phyloP scores from a whole-genome alignment of 345 rosid genomes.

The Diplotaxis tenuifolia region DNA sequence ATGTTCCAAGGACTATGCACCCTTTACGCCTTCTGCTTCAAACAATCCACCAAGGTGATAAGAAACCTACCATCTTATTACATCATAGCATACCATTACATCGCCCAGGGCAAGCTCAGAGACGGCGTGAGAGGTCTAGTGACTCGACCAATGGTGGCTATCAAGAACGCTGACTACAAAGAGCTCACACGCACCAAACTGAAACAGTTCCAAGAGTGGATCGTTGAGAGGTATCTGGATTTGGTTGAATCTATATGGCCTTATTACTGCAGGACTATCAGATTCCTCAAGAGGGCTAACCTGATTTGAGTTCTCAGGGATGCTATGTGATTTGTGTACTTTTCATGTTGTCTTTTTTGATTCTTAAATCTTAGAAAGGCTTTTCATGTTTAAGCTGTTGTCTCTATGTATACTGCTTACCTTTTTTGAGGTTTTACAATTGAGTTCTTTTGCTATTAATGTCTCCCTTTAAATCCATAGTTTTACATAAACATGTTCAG shows the following conservation, averaged over 20 bases:
- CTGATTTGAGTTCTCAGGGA: conserved; percentile 44
- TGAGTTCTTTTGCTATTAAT: conserved; percentile 17
- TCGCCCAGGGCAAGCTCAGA: conserved; percentile 62
- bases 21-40: conserved; percentile 75
- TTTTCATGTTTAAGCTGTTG: conserved; percentile 25
- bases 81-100: conserved; percentile 47
- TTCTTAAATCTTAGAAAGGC: conserved; percentile 37
- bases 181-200: conserved; percentile 51
- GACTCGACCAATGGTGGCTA: conserved; percentile 53
- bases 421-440: conserved; percentile 32
- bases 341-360: conserved; percentile 6
- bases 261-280: conserved; percentile 86
- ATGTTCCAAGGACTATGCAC: conserved; percentile 59
- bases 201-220: conserved; percentile 58
- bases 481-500: not conserved
- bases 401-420: conserved; percentile 29
- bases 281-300: conserved; percentile 91
- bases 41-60: conserved; percentile 50
- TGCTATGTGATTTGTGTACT: conserved; percentile 22
- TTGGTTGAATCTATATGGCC: conserved; percentile 90
- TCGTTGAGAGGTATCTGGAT: conserved; percentile 69
- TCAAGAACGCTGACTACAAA: conserved; percentile 66
- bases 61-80: conserved; percentile 62
- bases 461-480: not conserved
- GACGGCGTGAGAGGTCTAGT: conserved; percentile 46